phyloP scores from a whole-genome alignment of 768 basidiomycete genomes.

The Sarcomyxa edulis region DNA sequence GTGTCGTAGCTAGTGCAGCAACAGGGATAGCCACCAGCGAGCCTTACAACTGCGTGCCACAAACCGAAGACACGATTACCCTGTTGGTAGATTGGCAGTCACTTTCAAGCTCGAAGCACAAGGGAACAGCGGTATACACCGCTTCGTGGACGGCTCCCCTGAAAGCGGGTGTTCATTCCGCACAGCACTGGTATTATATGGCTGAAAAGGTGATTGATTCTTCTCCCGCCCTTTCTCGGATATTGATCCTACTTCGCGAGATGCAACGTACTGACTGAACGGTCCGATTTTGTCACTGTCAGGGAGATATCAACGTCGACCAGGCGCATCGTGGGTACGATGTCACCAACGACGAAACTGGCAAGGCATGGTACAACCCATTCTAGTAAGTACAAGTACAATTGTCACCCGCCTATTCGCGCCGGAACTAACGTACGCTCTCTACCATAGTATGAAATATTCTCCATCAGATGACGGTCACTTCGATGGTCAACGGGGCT shows the following conservation, averaged over 20 bases:
- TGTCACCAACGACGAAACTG: slow-evolving; percentile 78
- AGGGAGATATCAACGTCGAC: slow-evolving; percentile 91
- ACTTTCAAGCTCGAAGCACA: slow-evolving; percentile 64
- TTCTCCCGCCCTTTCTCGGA: too few relatives aligned
- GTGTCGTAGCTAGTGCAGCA: slow-evolving; percentile 87
- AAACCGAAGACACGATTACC: slow-evolving; percentile 94
- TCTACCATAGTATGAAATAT: slow-evolving; percentile 79
- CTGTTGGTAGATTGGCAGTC: slow-evolving; percentile 94
- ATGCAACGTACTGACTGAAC: slow-evolving; percentile 10
- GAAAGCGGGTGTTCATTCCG: slow-evolving; percentile 84
- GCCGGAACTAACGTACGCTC: slow-evolving; percentile 6
- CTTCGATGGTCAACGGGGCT: slow-evolving; percentile 92
- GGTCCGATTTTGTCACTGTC: slow-evolving; percentile 11
- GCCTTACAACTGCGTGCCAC: slow-evolving; percentile 80
- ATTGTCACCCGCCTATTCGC: slow-evolving; percentile 4
- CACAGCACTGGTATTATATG: slow-evolving; percentile 95
- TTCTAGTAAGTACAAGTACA: slow-evolving; percentile 63
- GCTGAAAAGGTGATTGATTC: slow-evolving; percentile 66
- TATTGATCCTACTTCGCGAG: too few relatives aligned
- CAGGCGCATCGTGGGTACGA: slow-evolving; percentile 95
- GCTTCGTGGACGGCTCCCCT: slow-evolving; percentile 94
- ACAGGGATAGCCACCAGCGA: slow-evolving; percentile 88
- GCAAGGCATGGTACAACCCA: slow-evolving; percentile 84
- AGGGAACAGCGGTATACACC: slow-evolving; percentile 87
- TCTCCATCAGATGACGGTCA: slow-evolving; percentile 87